phyloP scores from a whole-genome alignment of 345 rosid genomes.

The Stellera chamaejasme region DNA sequence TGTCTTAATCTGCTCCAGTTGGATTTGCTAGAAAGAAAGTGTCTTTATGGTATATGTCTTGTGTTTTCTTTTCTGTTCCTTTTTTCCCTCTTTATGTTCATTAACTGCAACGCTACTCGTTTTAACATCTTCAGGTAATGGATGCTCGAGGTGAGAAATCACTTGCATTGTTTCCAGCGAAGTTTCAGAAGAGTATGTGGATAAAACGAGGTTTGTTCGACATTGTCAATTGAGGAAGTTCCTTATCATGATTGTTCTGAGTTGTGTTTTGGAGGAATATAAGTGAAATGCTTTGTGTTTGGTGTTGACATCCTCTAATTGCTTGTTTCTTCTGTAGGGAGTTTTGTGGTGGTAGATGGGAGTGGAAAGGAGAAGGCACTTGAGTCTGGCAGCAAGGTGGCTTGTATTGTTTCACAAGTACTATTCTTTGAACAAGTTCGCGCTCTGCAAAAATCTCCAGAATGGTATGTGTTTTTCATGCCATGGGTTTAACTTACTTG shows the following conservation, averaged over 20 bases:
- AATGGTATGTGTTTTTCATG: constrained; percentile 40
- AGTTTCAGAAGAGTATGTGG: constrained; percentile 93
- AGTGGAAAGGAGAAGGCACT: constrained; percentile 84
- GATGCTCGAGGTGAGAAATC: constrained; percentile 63
- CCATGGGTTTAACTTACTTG: not conserved
- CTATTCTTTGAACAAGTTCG: constrained; percentile 66
- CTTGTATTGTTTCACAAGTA: constrained; percentile 79
- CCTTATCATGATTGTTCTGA: not conserved
- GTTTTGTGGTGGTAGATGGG: constrained; percentile 78
- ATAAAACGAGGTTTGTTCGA: constrained; percentile 64
- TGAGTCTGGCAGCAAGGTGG: constrained; percentile 79
- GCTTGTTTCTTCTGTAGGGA: constrained; percentile 35
- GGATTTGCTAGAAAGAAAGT: no score
- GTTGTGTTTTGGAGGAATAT: not conserved
- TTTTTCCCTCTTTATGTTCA: not conserved
- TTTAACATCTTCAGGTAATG: constrained; percentile 39
- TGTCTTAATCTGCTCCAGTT: no score
- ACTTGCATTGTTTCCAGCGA: constrained; percentile 81
- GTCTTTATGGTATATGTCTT: not conserved
- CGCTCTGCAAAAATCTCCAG: constrained; percentile 56
- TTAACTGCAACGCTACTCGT: not conserved
- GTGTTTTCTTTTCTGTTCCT: not conserved
- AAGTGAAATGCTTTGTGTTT: not conserved
- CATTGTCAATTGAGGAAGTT: not conserved
- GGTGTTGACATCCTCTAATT: constrained; percentile 7